Evolutionary conservation across 2,329 filamentous ascomycete species (phyloP), one percentile per base, ranked within the genome.

Genomic region (Clonostachys sp.): DNA sequence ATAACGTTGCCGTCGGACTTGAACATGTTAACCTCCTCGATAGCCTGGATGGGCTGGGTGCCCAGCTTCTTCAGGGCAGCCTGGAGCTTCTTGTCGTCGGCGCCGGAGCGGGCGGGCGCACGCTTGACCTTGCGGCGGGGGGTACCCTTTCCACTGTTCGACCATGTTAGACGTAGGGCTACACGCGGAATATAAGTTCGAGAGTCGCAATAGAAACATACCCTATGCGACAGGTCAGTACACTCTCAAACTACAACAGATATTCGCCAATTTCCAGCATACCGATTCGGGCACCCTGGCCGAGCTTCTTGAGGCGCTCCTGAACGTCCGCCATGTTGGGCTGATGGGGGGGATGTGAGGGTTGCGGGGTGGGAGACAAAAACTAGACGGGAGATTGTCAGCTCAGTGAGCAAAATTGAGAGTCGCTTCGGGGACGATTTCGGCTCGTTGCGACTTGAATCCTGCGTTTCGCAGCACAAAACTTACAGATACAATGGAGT

Each of bases 11-110:
- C 94, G 71, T 99, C 94, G 70, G 89, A 87, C 88, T 99, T 99
- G 87, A 99, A 99, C 94, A 99, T 99, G 87, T 99, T 99, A 72
- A 99, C 94, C 81, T 99, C 94, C 85, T 99, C 94, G 64, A 99
- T 99, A 58, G 89, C 90, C 80, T 95, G 91, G 75, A 99, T 97
- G 65, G 94, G 94, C 84, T 99, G 94, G 51, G 95, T 92, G 77
- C 97, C 97, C 73, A 99, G 85, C 87, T 99, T 99, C 89, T 99
- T 99, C 59, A 99, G 83, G 54, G 90, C 79, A 53, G 86, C 84
- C 80, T 99, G 94, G 57, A 99, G 89, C 85, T 99, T 99, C 89
- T 96, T 97, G 86, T 99, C 94, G 71, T 99, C 94, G 73, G 89
- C 90, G 69, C 87, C 90, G 59, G 88, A 88, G 72, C 84, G 89